phyloP scores from a whole-genome alignment of 805 yeast species.

The Yueomyces sp. region DNA sequence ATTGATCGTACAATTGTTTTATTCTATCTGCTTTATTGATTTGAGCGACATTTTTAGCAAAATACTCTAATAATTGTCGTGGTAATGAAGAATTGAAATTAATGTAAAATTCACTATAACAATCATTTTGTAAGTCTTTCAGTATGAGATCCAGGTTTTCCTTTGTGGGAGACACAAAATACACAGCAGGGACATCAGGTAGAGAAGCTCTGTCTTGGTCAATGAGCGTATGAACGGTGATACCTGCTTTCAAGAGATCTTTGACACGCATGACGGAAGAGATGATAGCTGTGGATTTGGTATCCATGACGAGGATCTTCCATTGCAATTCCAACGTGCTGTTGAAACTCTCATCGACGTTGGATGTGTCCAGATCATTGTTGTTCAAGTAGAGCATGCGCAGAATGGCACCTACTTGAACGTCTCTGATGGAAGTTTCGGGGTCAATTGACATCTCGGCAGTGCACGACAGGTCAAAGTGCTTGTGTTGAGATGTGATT shows the following conservation, averaged over 20 bases:
- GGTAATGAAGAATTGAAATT: constrained; percentile 75
- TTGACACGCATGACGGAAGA: constrained; percentile 89
- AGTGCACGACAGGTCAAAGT: too few relatives aligned
- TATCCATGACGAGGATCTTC: constrained; percentile 83
- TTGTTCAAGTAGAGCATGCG: constrained; percentile 77
- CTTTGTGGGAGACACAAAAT: constrained; percentile 77
- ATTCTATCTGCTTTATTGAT: constrained; percentile 60
- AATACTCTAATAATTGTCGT: constrained; percentile 71
- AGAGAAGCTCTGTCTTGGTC: constrained; percentile 62
- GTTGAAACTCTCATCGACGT: constrained; percentile 39
- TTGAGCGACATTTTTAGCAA: constrained; percentile 70
- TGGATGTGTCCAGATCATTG: constrained; percentile 25
- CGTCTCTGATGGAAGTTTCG: constrained; percentile 22
- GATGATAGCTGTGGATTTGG: constrained; percentile 67
- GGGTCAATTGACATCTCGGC: too few relatives aligned
- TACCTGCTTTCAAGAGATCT: constrained; percentile 79
- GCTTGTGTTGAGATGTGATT: too few relatives aligned
- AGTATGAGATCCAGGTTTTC: constrained; percentile 61
- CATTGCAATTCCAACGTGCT: constrained; percentile 57
- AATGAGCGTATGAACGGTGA: constrained; percentile 77
- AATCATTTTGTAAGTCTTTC: constrained; percentile 58
- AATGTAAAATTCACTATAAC: constrained; percentile 67
- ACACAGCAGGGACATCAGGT: constrained; percentile 90
- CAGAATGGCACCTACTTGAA: constrained; percentile 39
- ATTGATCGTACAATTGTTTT: constrained; percentile 88